Evolutionary conservation across 1,284 basidiomycete genomes (phyloP).

Genomic region (Trichosporon coremiiforme): DNA sequence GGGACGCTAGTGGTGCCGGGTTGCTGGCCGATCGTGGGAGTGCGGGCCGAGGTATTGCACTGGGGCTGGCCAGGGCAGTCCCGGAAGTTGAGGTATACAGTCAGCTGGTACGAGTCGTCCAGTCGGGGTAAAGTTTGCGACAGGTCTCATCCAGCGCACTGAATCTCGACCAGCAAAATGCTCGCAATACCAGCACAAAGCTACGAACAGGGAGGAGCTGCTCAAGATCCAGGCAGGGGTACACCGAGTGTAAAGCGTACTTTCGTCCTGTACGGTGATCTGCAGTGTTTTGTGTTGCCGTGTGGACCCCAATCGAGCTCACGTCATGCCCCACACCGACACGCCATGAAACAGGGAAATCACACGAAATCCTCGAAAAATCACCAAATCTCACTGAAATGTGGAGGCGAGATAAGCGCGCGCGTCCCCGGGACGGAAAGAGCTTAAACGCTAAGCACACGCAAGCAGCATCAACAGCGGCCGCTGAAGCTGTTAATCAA

Average conservation of each 20-base stretch:
- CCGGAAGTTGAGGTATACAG: neutral
- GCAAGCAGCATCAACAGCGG: slow-evolving; percentile 7
- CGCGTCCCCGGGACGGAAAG: slow-evolving; percentile 2
- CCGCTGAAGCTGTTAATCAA: neutral
- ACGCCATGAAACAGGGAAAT: slow-evolving; percentile 11
- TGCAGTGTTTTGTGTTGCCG: neutral
- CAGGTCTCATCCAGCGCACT: neutral
- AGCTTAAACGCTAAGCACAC: slow-evolving; percentile 3
- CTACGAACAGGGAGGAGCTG: neutral
- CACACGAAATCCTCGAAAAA: slow-evolving; percentile 8
- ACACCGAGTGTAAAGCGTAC: neutral
- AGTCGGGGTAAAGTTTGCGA: neutral
- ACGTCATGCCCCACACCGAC: slow-evolving; percentile 1
- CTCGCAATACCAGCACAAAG: neutral
- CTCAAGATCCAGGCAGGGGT: neutral
- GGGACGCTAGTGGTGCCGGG: neutral
- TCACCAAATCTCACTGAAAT: neutral
- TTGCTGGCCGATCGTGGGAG: neutral
- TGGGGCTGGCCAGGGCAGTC: neutral
- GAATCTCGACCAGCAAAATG: neutral
- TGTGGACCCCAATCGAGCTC: neutral
- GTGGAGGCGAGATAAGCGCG: neutral
- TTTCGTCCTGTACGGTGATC: neutral
- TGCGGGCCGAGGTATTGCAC: neutral
- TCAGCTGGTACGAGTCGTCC: neutral